These are phyloP conservation scores for Neofusicoccum laricinum DNA, from an alignment of 2,329 filamentous ascomycete genomes.

Conservation along the genomic window DNA sequence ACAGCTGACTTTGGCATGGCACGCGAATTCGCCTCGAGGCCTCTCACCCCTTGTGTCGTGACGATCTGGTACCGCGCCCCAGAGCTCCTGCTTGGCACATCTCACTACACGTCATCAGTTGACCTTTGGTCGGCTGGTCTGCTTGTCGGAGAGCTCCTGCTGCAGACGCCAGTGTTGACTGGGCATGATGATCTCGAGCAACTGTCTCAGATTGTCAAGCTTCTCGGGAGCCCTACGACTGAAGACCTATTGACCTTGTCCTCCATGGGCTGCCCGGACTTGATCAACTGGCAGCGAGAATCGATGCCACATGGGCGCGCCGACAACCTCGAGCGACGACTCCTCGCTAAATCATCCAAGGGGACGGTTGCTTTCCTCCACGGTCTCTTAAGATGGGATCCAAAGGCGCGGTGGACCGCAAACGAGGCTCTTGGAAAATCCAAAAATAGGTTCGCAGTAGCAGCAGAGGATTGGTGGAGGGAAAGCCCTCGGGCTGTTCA, in stretches of 20 bases:
- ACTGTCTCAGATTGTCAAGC: slow-evolving; percentile 30
- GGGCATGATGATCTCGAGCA: slow-evolving; percentile 34
- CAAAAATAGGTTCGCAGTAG: slow-evolving; percentile 14
- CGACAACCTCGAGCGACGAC: slow-evolving; percentile 31
- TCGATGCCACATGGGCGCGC: slow-evolving; percentile 19
- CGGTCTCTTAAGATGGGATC: slow-evolving; percentile 25
- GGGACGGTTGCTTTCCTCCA: slow-evolving; percentile 26
- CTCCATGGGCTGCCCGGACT: slow-evolving; percentile 20
- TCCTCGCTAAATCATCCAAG: slow-evolving; percentile 21
- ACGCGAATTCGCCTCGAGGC: slow-evolving; percentile 31
- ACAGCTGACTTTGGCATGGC: slow-evolving; percentile 35
- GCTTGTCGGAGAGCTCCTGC: slow-evolving; percentile 19
- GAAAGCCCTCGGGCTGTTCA: slow-evolving; percentile 28
- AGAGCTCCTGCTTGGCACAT: slow-evolving; percentile 19
- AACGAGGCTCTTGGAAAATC: slow-evolving; percentile 23
- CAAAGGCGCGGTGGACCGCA: slow-evolving; percentile 24
- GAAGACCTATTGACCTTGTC: slow-evolving; percentile 18
- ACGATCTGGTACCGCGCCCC: slow-evolving; percentile 21
- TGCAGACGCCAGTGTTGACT: slow-evolving; percentile 22
- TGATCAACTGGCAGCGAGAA: slow-evolving; percentile 22
- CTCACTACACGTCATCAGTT: slow-evolving; percentile 17
- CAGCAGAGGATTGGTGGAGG: slow-evolving; percentile 24
- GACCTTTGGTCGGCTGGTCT: slow-evolving; percentile 22
- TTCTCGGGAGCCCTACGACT: slow-evolving; percentile 30
- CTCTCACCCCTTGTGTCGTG: slow-evolving; percentile 30